phyloP scores from a whole-genome alignment of 2,329 filamentous ascomycete species.

The Botrytis byssoidea region DNA sequence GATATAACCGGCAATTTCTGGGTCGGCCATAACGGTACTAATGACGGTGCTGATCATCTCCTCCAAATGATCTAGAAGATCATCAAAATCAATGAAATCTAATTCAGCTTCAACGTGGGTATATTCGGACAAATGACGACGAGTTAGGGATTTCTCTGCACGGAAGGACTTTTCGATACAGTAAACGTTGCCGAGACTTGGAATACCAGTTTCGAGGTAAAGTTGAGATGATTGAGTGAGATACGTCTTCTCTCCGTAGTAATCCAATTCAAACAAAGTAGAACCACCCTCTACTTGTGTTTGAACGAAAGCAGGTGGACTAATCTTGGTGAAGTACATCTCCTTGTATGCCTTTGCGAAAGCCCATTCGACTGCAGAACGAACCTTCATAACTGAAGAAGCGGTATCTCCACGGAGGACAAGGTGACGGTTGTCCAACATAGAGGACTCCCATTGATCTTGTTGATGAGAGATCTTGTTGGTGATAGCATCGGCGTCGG shows the following conservation, averaged over 20 bases:
- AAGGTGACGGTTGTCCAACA: constrained; percentile 66
- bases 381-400: constrained; percentile 69
- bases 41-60: constrained; percentile 63
- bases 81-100: constrained; percentile 90
- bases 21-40: constrained; percentile 71
- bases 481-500: constrained; percentile 72
- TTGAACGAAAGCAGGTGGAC: constrained; percentile 73
- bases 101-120: constrained; percentile 95
- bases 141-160: constrained; percentile 91
- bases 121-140: constrained; percentile 93
- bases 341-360: constrained; percentile 68
- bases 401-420: constrained; percentile 67
- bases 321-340: constrained; percentile 63
- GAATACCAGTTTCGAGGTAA: constrained; percentile 92
- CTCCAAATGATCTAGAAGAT: constrained; percentile 85
- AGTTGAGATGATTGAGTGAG: constrained; percentile 96
- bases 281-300: constrained; percentile 76
- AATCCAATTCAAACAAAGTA: constrained; percentile 57
- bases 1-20: constrained; percentile 68
- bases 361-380: constrained; percentile 64
- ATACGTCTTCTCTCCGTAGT: constrained; percentile 84
- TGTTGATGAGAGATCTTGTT: constrained; percentile 67
- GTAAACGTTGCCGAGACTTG: constrained; percentile 90
- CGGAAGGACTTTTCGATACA: constrained; percentile 99
- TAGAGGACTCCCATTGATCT: constrained; percentile 52